phyloP scores from a whole-genome alignment of 2,329 filamentous ascomycete genomes.

The Arthrobotrys sphaeroides region DNA sequence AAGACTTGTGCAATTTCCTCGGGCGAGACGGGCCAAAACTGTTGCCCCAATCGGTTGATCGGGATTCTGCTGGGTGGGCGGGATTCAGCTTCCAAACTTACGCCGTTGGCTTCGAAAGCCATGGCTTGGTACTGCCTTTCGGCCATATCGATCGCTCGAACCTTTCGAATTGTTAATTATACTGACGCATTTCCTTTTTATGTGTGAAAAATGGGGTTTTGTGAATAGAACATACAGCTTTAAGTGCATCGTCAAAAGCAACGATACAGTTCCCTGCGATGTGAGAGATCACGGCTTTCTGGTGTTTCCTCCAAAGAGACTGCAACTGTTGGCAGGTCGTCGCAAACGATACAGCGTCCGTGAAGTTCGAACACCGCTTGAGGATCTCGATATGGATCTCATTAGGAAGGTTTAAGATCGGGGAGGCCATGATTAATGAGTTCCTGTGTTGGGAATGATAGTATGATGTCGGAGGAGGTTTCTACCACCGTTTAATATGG shows the following conservation, averaged over 20 bases:
- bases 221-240: background rate
- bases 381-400: slow-evolving; percentile 32
- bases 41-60: background rate
- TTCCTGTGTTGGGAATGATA: background rate
- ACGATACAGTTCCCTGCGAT: slow-evolving; percentile 26
- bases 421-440: background rate
- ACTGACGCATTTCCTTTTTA: background rate
- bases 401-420: slow-evolving; percentile 24
- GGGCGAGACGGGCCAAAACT: background rate
- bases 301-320: slow-evolving; percentile 15
- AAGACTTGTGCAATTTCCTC: slow-evolving; percentile 24
- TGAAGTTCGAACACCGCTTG: slow-evolving; percentile 9
- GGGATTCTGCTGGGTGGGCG: slow-evolving; percentile 3
- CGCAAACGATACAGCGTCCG: background rate
- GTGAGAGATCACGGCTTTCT: slow-evolving; percentile 17
- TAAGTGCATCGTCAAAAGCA: slow-evolving; percentile 44
- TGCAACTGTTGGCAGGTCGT: slow-evolving; percentile 10
- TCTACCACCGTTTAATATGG: no score
- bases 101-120: background rate
- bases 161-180: background rate
- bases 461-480: no score
- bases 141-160: slow-evolving; percentile 32
- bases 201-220: background rate
- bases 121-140: slow-evolving; percentile 32
- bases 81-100: background rate